These are phyloP conservation scores for Fusarium sp. DNA, from an alignment of 2,329 filamentous ascomycete genomes.

Conservation along the genomic window DNA sequence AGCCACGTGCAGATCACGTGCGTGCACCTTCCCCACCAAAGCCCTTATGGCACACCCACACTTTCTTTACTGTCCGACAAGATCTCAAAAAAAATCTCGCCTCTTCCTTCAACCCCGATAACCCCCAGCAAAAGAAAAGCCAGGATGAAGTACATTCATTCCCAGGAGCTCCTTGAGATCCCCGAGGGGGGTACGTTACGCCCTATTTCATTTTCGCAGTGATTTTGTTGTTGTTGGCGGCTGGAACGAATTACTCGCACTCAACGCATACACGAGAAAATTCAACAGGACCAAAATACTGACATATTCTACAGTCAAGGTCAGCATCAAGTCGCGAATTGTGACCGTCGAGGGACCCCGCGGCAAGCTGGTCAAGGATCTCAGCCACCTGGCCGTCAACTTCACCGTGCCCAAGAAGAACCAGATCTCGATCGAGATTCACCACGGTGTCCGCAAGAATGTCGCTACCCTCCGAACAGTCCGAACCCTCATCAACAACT, in stretches of 20 bases:
- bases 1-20: too few species aligned
- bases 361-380: constrained; percentile 97
- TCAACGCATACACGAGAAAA: too few species aligned
- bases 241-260: too few species aligned
- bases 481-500: constrained; percentile 97
- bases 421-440: constrained; percentile 95
- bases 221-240: constrained; percentile 6
- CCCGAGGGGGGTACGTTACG: constrained; percentile 91
- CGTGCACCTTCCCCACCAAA: too few species aligned
- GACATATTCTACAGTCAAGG: constrained; percentile 79
- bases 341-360: constrained; percentile 98
- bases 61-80: too few species aligned
- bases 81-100: too few species aligned
- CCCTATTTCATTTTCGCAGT: constrained; percentile 32
- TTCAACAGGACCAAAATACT: too few species aligned
- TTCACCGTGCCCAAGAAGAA: constrained; percentile 90
- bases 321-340: constrained; percentile 95
- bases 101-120: constrained; percentile 34
- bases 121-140: too few species aligned
- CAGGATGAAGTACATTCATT: constrained; percentile 99
- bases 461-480: constrained; percentile 98
- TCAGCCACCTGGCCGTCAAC: constrained; percentile 95
- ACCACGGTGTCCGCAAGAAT: constrained; percentile 98
- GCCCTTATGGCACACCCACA: too few species aligned
- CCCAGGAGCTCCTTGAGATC: constrained; percentile 93